These are phyloP conservation scores for Colletotrichum gloeosporioides DNA, from an alignment of 2,329 filamentous ascomycete genomes.

Conservation along the genomic window DNA sequence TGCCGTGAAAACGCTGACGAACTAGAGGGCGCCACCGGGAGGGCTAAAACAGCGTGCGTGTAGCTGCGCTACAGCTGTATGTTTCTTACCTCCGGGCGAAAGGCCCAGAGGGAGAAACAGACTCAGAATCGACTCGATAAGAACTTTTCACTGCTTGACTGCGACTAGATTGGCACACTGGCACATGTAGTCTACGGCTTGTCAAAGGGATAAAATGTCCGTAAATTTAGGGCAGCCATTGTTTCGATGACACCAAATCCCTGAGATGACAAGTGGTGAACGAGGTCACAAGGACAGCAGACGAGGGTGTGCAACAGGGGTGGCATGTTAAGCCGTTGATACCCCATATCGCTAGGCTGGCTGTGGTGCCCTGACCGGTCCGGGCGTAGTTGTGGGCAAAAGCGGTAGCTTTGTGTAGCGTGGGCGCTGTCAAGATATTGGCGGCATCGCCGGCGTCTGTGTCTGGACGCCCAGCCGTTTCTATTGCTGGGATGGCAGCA, in stretches of 20 bases:
- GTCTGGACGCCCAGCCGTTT: background rate
- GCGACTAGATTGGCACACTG: background rate
- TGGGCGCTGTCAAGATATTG: constrained; percentile 15
- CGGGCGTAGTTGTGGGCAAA: constrained; percentile 10
- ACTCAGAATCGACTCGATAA: background rate
- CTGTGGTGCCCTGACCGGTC: constrained; percentile 14
- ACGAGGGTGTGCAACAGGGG: constrained; percentile 10
- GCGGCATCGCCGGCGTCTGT: constrained; percentile 7
- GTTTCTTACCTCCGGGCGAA: background rate
- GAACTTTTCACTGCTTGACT: background rate
- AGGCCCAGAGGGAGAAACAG: background rate
- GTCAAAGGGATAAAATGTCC: constrained; percentile 2
- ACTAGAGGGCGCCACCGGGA: background rate
- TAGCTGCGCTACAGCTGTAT: constrained; percentile 1
- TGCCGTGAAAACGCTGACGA: background rate
- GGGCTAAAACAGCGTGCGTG: background rate
- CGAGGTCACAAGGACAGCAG: constrained; percentile 19
- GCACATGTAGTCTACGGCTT: background rate
- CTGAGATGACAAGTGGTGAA: constrained; percentile 9
- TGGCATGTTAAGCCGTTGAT: constrained; percentile 14
- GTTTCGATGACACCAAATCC: background rate
- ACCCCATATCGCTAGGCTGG: constrained; percentile 13
- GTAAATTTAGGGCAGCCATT: constrained; percentile 1
- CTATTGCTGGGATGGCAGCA: constrained; percentile 4
- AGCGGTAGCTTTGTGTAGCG: background rate